These are phyloP conservation scores for Thelonectria olida DNA, from an alignment of 2,329 filamentous ascomycete species.

Conservation along the genomic window DNA sequence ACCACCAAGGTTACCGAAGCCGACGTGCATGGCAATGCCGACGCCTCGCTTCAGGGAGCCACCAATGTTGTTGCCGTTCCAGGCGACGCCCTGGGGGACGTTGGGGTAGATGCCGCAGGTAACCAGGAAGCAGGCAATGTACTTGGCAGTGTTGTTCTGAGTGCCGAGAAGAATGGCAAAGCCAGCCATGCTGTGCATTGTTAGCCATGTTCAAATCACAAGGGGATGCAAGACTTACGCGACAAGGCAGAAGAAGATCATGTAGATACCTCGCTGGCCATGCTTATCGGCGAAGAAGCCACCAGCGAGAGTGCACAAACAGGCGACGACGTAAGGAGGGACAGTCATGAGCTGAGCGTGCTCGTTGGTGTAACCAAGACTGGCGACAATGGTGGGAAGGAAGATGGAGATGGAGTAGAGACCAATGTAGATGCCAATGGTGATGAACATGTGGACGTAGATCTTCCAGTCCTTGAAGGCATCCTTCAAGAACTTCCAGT, in stretches of 20 bases:
- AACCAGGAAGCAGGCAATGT: slow-evolving; percentile 57
- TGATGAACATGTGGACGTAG: slow-evolving; percentile 66
- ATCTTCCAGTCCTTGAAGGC: slow-evolving; percentile 69
- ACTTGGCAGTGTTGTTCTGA: slow-evolving; percentile 53
- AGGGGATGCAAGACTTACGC: slow-evolving; percentile 39
- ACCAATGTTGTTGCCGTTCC: slow-evolving; percentile 68
- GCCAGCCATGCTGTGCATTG: slow-evolving; percentile 41
- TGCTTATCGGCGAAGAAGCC: slow-evolving; percentile 55
- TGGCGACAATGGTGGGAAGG: slow-evolving; percentile 48
- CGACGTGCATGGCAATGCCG: slow-evolving; percentile 65
- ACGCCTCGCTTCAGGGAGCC: slow-evolving; percentile 64
- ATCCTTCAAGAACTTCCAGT: slow-evolving; percentile 62
- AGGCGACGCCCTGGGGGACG: slow-evolving; percentile 64
- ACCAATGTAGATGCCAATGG: slow-evolving; percentile 63
- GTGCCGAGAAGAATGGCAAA: slow-evolving; percentile 45
- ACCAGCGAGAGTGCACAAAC: slow-evolving; percentile 46
- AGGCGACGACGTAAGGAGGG: slow-evolving; percentile 50
- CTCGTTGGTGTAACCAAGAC: slow-evolving; percentile 49
- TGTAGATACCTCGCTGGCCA: slow-evolving; percentile 49
- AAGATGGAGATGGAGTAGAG: slow-evolving; percentile 51
- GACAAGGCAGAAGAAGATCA: slow-evolving; percentile 48
- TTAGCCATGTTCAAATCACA: slow-evolving; percentile 20
- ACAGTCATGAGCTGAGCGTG: slow-evolving; percentile 51
- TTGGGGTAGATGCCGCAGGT: slow-evolving; percentile 58
- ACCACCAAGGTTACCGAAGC: slow-evolving; percentile 51